Percentiles rank a stretch among this genome's conserved stretches.
Evolutionary conservation across 2,329 filamentous ascomycete species (phyloP).

Genomic region (Aspergillus sp.): DNA sequence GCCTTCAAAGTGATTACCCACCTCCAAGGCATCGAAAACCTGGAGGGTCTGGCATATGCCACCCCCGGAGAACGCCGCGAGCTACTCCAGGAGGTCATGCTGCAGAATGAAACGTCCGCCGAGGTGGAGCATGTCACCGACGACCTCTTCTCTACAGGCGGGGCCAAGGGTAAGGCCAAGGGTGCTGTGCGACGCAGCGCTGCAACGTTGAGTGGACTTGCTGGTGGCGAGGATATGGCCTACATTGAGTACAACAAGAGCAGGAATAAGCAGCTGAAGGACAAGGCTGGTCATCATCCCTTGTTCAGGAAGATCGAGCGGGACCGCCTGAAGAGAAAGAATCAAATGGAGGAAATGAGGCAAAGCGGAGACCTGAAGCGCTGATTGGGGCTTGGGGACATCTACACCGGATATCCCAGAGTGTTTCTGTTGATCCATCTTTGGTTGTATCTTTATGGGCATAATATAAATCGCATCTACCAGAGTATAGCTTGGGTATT

Average conservation of each 20-base stretch:
- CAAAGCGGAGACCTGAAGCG: background rate
- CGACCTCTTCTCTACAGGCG: conserved; percentile 62
- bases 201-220: conserved; percentile 79
- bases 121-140: conserved; percentile 70
- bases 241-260: conserved; percentile 81
- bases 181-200: conserved; percentile 73
- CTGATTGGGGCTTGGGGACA: background rate
- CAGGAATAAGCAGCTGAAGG: conserved; percentile 66
- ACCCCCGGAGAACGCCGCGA: conserved; percentile 79
- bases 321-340: conserved; percentile 58
- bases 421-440: no score
- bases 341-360: conserved; percentile 38
- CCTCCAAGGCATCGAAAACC: conserved; percentile 83
- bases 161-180: conserved; percentile 46
- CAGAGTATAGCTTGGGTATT: no score
- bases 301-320: conserved; percentile 67
- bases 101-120: conserved; percentile 76
- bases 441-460: no score
- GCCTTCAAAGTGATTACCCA: conserved; percentile 99
- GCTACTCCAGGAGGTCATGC: conserved; percentile 81
- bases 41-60: conserved; percentile 75
- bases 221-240: conserved; percentile 96
- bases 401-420: no score
- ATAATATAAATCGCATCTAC: no score
- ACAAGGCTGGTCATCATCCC: conserved; percentile 57